phyloP scores from a whole-genome alignment of 306 rosid species.

The Rosa lucieae region DNA sequence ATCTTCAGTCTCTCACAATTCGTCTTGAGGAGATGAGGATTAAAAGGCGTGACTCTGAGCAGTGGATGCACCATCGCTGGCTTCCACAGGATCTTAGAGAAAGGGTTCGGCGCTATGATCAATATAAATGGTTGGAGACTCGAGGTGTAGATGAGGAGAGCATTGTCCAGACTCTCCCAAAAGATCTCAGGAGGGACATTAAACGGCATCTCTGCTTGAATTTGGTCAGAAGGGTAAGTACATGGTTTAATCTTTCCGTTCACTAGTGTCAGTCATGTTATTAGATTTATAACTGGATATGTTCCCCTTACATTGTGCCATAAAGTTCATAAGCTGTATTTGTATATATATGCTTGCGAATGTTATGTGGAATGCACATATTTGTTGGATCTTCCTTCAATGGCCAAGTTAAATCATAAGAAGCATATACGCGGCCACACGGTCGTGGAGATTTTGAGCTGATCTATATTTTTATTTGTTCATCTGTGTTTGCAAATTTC shows the following conservation, averaged over 20 bases:
- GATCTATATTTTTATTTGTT: neutral
- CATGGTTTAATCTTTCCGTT: neutral
- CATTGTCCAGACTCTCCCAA: slow-evolving; percentile 50
- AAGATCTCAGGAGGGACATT: slow-evolving; percentile 58
- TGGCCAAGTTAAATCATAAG: neutral
- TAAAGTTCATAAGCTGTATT: neutral
- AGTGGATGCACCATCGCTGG: slow-evolving; percentile 66
- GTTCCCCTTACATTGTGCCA: neutral
- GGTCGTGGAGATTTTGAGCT: neutral
- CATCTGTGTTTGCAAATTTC: neutral
- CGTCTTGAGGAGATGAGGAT: slow-evolving; percentile 64
- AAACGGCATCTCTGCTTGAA: slow-evolving; percentile 62
- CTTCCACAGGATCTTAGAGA: slow-evolving; percentile 59
- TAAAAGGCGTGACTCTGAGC: slow-evolving; percentile 56
- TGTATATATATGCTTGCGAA: neutral
- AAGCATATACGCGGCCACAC: neutral
- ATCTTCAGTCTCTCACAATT: slow-evolving; percentile 54
- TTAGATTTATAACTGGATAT: too few relatives aligned
- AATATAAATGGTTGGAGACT: slow-evolving; percentile 60
- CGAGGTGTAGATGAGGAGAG: slow-evolving; percentile 61
- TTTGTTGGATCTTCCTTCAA: neutral
- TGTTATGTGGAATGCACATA: neutral
- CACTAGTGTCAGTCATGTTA: neutral
- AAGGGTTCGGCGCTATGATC: slow-evolving; percentile 52
- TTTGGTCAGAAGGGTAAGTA: slow-evolving; percentile 84